These are phyloP conservation scores for Melanopsichium pennsylvanicum DNA, from an alignment of 1,284 basidiomycete genomes.

Conservation along the genomic window DNA sequence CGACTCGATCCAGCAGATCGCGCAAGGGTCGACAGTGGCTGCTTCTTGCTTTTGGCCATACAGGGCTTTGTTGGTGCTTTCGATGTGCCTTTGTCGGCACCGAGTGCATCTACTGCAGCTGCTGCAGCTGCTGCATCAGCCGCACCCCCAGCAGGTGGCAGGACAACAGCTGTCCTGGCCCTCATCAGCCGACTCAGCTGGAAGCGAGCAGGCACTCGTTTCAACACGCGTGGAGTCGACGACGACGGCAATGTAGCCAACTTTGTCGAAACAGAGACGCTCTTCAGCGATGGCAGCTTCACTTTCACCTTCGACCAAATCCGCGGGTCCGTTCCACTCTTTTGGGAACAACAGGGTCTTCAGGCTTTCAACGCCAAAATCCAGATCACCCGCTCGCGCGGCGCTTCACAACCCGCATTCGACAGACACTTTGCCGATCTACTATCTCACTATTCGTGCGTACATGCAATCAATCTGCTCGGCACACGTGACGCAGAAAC, in stretches of 20 bases:
- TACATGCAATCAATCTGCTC: slow-evolving; percentile 63
- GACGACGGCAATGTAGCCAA: slow-evolving; percentile 97
- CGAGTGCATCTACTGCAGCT: not conserved
- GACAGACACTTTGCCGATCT: slow-evolving; percentile 89
- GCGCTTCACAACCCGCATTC: slow-evolving; percentile 92
- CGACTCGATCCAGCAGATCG: slow-evolving; percentile 76
- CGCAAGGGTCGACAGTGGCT: slow-evolving; percentile 72
- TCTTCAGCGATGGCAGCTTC: slow-evolving; percentile 83
- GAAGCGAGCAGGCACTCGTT: slow-evolving; percentile 95
- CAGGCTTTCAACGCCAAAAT: slow-evolving; percentile 58
- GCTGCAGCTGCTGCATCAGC: slow-evolving; percentile 69
- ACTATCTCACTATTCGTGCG: slow-evolving; percentile 53
- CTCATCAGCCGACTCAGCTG: slow-evolving; percentile 83
- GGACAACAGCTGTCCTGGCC: slow-evolving; percentile 73
- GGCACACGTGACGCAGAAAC: slow-evolving; percentile 79
- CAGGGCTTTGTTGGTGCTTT: slow-evolving; percentile 86
- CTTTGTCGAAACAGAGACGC: slow-evolving; percentile 95
- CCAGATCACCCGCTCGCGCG: slow-evolving; percentile 76
- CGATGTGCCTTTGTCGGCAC: slow-evolving; percentile 68
- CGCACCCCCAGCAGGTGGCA: not conserved
- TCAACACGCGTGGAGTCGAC: slow-evolving; percentile 95
- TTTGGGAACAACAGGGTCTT: slow-evolving; percentile 98
- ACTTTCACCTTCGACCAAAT: slow-evolving; percentile 91
- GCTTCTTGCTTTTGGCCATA: slow-evolving; percentile 76
- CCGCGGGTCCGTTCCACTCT: slow-evolving; percentile 81